phyloP scores from a whole-genome alignment of 768 basidiomycete genomes.

The Macrocybe gigantea region DNA sequence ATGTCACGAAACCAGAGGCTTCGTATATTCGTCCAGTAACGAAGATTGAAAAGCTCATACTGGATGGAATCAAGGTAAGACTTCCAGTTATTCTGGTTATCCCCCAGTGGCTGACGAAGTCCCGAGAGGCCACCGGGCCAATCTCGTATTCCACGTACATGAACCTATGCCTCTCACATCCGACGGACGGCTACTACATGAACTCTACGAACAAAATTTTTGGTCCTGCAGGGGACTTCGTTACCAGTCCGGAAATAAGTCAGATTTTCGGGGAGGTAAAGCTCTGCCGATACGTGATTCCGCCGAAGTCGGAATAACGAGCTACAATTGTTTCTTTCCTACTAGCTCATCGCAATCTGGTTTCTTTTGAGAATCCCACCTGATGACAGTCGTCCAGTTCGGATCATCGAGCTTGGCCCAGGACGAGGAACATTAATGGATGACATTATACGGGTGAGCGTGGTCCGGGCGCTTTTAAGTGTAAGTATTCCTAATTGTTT shows the following conservation, averaged over 20 bases:
- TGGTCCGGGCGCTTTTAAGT: too few species aligned
- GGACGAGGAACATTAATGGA: slow-evolving; percentile 89
- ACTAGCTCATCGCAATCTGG: slow-evolving; percentile 86
- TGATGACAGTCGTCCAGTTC: slow-evolving; percentile 56
- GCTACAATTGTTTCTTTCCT: not conserved
- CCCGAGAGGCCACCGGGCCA: slow-evolving; percentile 75
- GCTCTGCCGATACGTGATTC: not conserved
- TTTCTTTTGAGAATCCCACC: slow-evolving; percentile 37
- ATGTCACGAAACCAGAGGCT: too few species aligned
- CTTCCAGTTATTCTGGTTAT: not conserved
- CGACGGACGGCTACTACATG: slow-evolving; percentile 91
- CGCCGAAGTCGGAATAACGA: too few species aligned
- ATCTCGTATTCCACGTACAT: slow-evolving; percentile 87
- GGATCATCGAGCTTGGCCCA: slow-evolving; percentile 89
- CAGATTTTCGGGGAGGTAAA: slow-evolving; percentile 95
- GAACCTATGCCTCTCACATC: slow-evolving; percentile 86
- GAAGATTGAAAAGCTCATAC: slow-evolving; percentile 57
- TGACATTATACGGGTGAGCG: slow-evolving; percentile 77
- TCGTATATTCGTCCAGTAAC: slow-evolving; percentile 18
- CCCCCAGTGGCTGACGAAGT: slow-evolving; percentile 1
- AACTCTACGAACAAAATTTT: slow-evolving; percentile 69
- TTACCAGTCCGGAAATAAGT: slow-evolving; percentile 94
- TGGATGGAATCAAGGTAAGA: slow-evolving; percentile 67
- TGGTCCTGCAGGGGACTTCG: slow-evolving; percentile 86
- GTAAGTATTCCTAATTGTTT: too few species aligned